Base-by-base conservation (phyloP, 2,329 filamentous ascomycete genomes). In the Scedosporium dehoogii region DNA sequence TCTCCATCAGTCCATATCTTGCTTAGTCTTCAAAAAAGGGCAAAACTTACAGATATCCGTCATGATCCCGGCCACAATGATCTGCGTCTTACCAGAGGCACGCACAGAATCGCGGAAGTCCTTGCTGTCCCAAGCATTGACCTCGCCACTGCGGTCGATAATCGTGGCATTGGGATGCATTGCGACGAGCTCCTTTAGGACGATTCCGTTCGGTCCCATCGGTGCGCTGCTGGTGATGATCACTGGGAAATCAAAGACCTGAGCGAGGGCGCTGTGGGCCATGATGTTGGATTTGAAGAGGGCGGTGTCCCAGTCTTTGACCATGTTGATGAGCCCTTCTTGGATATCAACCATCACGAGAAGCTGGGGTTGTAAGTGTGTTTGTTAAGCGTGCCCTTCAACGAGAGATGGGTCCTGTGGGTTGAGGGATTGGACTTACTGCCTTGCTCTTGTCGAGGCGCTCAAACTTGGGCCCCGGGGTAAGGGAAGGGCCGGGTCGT, bases 41-140 rank as follows among this genome's bases (percentile, higher is more conserved):
- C 1, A 56, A 56, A 27, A 56, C 59, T 60, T 23, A 60, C 87
- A 91, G 63, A 91, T 88, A 71, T 92, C 89, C 0, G 89, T 91
- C 2, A 84, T 81, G 68, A 91, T 90, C 6, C 89, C 88, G 2
- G 79, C 87, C 4, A 92, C 73, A 69, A 92, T 88, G 68, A 92
- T 76, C 71, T 92, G 89, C 33, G 79, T 85, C 71, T 85, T 86
- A 63, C 82, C 82, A 3, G 86, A 82, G 1, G 86, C 86, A 65
- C 79, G 74, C 64, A 92, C 79, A 1, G 89, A 88, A 1, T 77
- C 77, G 42, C 81, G 81, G 76, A 92, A 91, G 0, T 88, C 82
- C 2, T 79, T 67, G 67, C 90, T 91, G 70, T 92, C 89, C 89
- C 87, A 91, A 2, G 89, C 88, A 69, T 91, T 83, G 68, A 92